Base-by-base conservation (phyloP, 805 yeast species). In the Nakazawaea wyomingensis region DNA sequence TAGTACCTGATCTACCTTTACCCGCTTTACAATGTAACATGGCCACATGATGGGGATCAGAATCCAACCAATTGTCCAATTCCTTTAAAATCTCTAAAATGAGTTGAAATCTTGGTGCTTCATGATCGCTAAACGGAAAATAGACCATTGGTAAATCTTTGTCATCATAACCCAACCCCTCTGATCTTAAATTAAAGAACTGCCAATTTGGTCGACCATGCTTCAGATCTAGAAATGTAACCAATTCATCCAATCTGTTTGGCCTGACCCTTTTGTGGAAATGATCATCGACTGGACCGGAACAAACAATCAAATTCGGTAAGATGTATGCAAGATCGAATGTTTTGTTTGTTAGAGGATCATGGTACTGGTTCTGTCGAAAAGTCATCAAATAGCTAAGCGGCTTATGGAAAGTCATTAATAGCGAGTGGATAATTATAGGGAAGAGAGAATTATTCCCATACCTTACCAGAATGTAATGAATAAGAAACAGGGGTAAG, bases 11-110 rank as follows among this genome's bases (percentile, higher is more conserved):
- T 21, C 98, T 66, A 0, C 98, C 98, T 60, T 88, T 89, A 0
- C 98, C 98, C 50, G 86, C 85, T 54, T 84, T 80, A 57, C 98
- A 91, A 57, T 91, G 97, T 0, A 85, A 70, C 0, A 85, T 89
- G 2, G 83, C 79, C 5, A 49, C 55, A 17, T 49, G 38, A 43
- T 73, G 69, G 0, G 60, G 45, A 0, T 62, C 51, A 17, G 34
- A 32, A 1, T 48, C 35, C 20, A 84, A 53, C 48, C 61, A 82
- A 0, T 48, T 49, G 33, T 68, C 60, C 6, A 89, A 72, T 1
- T 69, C 71, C 13, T 59, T 55, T 0, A 79, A 65, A 4, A 73
- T 55, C 2, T 55, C 50, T 4, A 74, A 56, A 8, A 90, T 54
- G n/a, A 72, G 51, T 1, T 59, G 46, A 37, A 90, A 71, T 1